Evolutionary conservation across 306 rosid species (phyloP).

Genomic region (Quercus bicolor): DNA sequence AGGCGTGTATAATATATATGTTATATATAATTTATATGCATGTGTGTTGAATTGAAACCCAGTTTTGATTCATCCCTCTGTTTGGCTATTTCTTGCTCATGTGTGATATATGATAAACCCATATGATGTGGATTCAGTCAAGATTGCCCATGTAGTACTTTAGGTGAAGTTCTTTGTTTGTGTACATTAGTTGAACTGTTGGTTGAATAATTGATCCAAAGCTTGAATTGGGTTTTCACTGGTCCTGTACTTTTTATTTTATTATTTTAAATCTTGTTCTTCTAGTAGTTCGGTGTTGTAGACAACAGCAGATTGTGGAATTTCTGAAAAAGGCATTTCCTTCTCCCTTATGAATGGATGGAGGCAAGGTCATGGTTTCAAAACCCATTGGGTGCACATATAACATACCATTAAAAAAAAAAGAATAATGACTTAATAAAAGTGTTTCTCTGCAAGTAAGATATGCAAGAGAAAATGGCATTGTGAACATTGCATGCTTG

Average conservation of each 20-base stretch:
- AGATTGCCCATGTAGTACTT: background rate
- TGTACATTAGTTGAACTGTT: background rate
- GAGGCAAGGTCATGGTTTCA: too few species aligned
- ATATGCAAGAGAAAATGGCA: too few species aligned
- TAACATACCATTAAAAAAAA: too few species aligned
- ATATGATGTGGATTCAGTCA: background rate
- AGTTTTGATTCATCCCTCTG: background rate
- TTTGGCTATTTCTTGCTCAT: background rate
- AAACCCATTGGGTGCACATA: too few species aligned
- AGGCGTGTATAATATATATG: too few species aligned
- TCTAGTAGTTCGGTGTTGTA: background rate
- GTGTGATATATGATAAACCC: constrained; percentile 5
- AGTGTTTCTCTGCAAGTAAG: too few species aligned
- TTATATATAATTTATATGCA: too few species aligned
- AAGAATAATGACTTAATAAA: too few species aligned
- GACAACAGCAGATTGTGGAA: background rate
- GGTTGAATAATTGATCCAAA: background rate
- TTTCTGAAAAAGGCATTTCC: background rate
- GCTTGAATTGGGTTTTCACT: background rate
- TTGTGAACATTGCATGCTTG: too few species aligned
- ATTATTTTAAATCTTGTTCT: too few species aligned
- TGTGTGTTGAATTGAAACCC: background rate
- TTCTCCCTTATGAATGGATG: too few species aligned
- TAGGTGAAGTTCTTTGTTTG: background rate
- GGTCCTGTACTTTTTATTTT: background rate